These are phyloP conservation scores for Metroxylon sagu DNA, from an alignment of 176 grass and related monocot species.

Conservation along the genomic window DNA sequence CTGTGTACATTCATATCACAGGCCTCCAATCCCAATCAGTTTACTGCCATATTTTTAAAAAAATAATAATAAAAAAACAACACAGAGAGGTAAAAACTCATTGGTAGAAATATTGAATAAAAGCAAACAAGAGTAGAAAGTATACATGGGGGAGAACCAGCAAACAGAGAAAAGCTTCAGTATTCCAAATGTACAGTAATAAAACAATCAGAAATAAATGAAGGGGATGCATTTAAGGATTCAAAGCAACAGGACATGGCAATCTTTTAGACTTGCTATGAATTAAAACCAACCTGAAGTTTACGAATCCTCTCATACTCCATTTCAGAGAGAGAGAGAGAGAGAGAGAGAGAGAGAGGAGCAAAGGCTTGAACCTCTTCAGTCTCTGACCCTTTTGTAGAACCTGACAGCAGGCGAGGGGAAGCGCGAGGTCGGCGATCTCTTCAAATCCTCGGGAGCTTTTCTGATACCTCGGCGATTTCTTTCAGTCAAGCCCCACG, in stretches of 20 bases:
- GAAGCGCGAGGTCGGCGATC: not conserved
- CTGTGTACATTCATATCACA: too few relatives aligned
- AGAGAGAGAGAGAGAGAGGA: not conserved
- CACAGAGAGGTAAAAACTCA: too few relatives aligned
- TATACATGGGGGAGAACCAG: not conserved
- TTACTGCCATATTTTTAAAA: too few relatives aligned
- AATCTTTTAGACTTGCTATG: too few relatives aligned
- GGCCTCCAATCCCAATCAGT: too few relatives aligned
- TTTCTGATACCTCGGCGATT: not conserved
- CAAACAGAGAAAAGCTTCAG: not conserved
- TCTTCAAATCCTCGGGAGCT: conserved; percentile 13
- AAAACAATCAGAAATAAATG: not conserved
- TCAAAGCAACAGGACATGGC: not conserved
- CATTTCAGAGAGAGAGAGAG: conserved; percentile 26
- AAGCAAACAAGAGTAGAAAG: not conserved
- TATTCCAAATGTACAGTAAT: not conserved
- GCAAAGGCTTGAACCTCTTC: not conserved
- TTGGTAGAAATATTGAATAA: too few relatives aligned
- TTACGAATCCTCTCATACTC: conserved; percentile 93
- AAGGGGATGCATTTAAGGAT: not conserved
- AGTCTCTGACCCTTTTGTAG: not conserved
- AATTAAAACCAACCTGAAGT: conserved; percentile 44
- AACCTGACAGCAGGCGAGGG: conserved; percentile 5
- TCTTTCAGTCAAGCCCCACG: conserved; percentile 3
- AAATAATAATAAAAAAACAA: too few relatives aligned